These are phyloP conservation scores for Aspergillus jensenii DNA, from an alignment of 2,329 filamentous ascomycete species.

Conservation along the genomic window DNA sequence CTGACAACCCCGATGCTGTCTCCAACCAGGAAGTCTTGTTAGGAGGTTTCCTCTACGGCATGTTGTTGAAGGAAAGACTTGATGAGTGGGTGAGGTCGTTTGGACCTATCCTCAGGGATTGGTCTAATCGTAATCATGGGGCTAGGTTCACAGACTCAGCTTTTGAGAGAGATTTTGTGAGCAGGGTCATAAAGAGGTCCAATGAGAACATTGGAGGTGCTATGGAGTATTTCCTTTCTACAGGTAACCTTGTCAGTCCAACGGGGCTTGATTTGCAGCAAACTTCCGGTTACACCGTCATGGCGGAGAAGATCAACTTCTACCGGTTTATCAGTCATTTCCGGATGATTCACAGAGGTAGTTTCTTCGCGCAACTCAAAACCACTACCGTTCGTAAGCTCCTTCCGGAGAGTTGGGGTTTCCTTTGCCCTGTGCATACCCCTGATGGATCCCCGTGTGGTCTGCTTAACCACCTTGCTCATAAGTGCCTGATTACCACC, in stretches of 20 bases:
- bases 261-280: slow-evolving; percentile 94
- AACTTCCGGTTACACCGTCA: slow-evolving; percentile 89
- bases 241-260: slow-evolving; percentile 86
- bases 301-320: slow-evolving; percentile 99
- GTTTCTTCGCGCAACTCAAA: slow-evolving; percentile 96
- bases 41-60: slow-evolving; percentile 89
- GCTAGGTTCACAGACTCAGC: slow-evolving; percentile 69
- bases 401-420: slow-evolving; percentile 95
- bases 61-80: slow-evolving; percentile 91
- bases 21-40: slow-evolving; percentile 95
- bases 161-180: slow-evolving; percentile 77
- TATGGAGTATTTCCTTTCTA: slow-evolving; percentile 94
- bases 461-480: slow-evolving; percentile 88
- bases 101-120: slow-evolving; percentile 53
- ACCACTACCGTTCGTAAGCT: slow-evolving; percentile 96
- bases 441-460: slow-evolving; percentile 95
- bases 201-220: slow-evolving; percentile 86
- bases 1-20: slow-evolving; percentile 94
- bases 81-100: slow-evolving; percentile 83
- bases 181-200: slow-evolving; percentile 73
- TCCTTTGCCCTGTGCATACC: slow-evolving; percentile 94
- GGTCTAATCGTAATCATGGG: slow-evolving; percentile 52
- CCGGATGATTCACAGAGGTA: slow-evolving; percentile 97
- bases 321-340: slow-evolving; percentile 98
- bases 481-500: slow-evolving; percentile 90